Base-by-base conservation (phyloP, 805 yeast genomes). In the Spathaspora boniae region DNA sequence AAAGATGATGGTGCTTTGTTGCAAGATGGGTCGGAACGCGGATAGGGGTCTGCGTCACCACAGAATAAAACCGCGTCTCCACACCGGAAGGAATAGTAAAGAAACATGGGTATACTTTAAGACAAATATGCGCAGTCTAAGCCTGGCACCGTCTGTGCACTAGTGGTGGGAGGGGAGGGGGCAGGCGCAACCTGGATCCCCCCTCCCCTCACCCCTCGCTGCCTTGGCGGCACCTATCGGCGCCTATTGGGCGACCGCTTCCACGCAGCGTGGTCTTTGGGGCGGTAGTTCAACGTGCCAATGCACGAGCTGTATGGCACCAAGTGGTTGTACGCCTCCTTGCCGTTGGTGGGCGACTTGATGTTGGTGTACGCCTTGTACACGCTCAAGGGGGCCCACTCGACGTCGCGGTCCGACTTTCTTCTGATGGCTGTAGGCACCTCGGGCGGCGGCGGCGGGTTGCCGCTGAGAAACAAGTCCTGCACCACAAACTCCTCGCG, bases 321-420 rank as follows among this genome's bases (percentile, higher is more conserved):
- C 23, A 38, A 31, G 20, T 36, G 39, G 33, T 38, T 38, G 24
- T 38, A 38, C 9, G 42, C 39, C 21, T 17, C 33, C 17, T 26
- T 36, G 11, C 38, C 27, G 28, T 40, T 29, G n/a, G 42, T 41
- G n/a, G 45, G 45, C 4, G 57, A 50, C 28, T 57, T 60, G 36
- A 51, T 33, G 38, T 53, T 57, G 6, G 65, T 56, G 34, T 50
- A 61, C 3, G 63, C 65, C 12, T 60, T 52, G 38, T 47, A 60
- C 6, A 62, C 44, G 14, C 62, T 56, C 21, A 53, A 43, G 3
- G 68, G 68, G 29, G 46, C 48, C 68, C 68, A 62, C 19, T 31
- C 43, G 19, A 42, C 44, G 24, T 37, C 45, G 25, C 37, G 36
- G 28, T 37, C 42, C 9, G 12, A 15, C 21, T 31, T 37, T 12